Base-by-base conservation (phyloP, 2,329 filamentous ascomycete species). In the Cytospora mali region DNA sequence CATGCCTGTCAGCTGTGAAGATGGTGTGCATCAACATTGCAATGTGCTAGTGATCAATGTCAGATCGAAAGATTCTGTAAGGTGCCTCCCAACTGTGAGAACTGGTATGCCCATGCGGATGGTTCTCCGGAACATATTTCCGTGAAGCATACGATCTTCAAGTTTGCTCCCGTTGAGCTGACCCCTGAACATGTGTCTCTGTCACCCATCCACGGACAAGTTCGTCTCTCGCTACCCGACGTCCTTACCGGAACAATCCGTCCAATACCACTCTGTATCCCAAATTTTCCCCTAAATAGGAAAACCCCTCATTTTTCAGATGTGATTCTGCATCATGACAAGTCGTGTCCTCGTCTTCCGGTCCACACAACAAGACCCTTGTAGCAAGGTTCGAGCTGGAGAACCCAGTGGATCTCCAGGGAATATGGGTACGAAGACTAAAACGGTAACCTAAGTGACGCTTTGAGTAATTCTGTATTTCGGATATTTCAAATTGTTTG, bases 311-410 rank as follows among this genome's bases (percentile, higher is more conserved):
- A 28, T 33, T 54, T 25, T 6, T 35, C 50, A 60, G 25, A 60
- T 60, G 21, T 60, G 58, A 60, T n/a, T 27, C 0, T 7, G 6
- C 6, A 42, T 11, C 11, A 14, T 60, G 58, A 60, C 5, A 60
- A 27, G 25, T 60, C 11, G 54, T 18, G 33, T 28, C 11, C 6
- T 29, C 35, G 6, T 18, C 21, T n/a, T 27, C 25, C 14, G 25
- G 46, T 14, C 58, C 50, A 29, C 23, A 25, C 50, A 33, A 60
- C 58, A 60, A 60, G 50, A 50, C 28, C 58, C 39, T 60, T 60
- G 35, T 60, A 50, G 50, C 21, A 48, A 60, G 58, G 49, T 33
- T 7, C 10, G 25, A 33, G 25, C 21, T 3, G n/a, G 9, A 23
- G 13, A 14, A 5, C 33, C 5, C 23, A 23, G n/a, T n/a, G 16